Conservation (phyloP, 2,329 filamentous ascomycete species). For the Nemania serpens region DNA sequence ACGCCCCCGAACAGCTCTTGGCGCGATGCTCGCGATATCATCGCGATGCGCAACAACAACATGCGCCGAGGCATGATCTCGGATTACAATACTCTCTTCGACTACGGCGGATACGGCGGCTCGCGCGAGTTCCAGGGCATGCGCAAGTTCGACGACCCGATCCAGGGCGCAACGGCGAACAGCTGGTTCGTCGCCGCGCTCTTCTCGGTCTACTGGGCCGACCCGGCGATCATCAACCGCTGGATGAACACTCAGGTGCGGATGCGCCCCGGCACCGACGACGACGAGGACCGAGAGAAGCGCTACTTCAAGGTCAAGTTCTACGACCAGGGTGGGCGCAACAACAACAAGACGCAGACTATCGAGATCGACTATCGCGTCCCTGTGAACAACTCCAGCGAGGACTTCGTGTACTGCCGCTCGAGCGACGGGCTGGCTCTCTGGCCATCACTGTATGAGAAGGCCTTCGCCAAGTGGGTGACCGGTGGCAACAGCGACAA, state of each 20-base stretch:
- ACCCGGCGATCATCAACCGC: constrained; percentile 49
- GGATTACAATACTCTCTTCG: constrained; percentile 39
- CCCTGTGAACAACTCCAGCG: constrained; percentile 50
- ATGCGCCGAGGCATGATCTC: constrained; percentile 40
- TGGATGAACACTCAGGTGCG: constrained; percentile 25
- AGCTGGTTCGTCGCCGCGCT: constrained; percentile 51
- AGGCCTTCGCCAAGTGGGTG: constrained; percentile 54
- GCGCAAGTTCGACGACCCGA: constrained; percentile 48
- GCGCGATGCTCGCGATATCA: constrained; percentile 46
- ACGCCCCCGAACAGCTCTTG: constrained; percentile 47
- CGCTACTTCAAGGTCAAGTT: constrained; percentile 43
- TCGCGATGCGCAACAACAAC: constrained; percentile 42
- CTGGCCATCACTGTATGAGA: constrained; percentile 53
- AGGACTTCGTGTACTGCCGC: constrained; percentile 49
- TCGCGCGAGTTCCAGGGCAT: constrained; percentile 27
- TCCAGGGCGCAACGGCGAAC: constrained; percentile 49
- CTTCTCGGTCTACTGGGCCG: constrained; percentile 52
- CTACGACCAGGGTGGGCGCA: constrained; percentile 51
- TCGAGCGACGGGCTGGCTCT: constrained; percentile 48
- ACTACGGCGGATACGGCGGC: constrained; percentile 14
- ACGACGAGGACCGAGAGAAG: constrained; percentile 29
- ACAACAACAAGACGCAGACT: constrained; percentile 45
- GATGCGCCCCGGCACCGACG: constrained; percentile 8
- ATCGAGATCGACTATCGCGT: constrained; percentile 51
- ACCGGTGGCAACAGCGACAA: constrained; percentile 29